phyloP scores from a whole-genome alignment of 306 rosid genomes.

The Fragaria iinumae region DNA sequence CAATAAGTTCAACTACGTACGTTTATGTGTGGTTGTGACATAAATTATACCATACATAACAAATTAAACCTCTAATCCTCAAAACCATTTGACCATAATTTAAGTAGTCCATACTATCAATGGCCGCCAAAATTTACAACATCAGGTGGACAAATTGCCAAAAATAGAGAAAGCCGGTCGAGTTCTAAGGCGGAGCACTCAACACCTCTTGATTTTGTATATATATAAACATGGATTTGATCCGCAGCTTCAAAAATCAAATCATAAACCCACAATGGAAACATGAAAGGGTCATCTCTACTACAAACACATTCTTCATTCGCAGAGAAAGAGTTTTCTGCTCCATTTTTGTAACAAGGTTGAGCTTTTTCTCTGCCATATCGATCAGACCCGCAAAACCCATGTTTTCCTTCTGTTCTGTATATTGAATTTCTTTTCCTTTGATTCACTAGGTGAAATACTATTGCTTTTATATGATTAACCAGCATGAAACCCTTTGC shows the following conservation, averaged over 20 bases:
- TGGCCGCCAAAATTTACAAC: neutral
- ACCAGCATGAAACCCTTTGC: slow-evolving; percentile 6
- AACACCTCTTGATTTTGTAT: neutral
- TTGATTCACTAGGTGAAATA: neutral
- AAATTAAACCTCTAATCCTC: neutral
- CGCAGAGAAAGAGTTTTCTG: neutral
- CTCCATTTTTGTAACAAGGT: neutral
- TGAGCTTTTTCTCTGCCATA: neutral
- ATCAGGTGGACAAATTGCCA: neutral
- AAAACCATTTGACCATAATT: slow-evolving; percentile 5
- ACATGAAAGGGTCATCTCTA: neutral
- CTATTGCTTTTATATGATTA: neutral
- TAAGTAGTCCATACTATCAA: neutral
- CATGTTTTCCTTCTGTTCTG: neutral
- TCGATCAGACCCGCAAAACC: neutral
- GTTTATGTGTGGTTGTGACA: neutral
- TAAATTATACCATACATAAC: neutral
- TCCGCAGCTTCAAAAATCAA: neutral
- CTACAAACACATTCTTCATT: neutral
- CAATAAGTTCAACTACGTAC: neutral
- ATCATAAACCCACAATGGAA: neutral
- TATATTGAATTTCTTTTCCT: neutral
- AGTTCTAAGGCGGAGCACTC: slow-evolving; percentile 7
- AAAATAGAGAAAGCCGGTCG: neutral
- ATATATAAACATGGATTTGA: neutral